Evolutionary conservation across 257 asterid species (phyloP).

Genomic region (Solanum bulbocastanum): DNA sequence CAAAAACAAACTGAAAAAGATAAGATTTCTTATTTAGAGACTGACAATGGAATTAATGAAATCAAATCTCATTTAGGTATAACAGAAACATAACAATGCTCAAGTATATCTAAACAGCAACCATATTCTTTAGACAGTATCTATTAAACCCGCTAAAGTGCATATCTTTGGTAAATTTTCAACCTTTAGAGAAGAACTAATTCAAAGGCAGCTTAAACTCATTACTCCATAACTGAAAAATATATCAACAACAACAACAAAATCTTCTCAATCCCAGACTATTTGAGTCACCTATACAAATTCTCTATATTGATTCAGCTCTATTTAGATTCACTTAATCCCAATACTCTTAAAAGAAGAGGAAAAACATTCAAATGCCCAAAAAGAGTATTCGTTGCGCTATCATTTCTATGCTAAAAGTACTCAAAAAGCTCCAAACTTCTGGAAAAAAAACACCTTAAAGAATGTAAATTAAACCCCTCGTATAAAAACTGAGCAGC

Average conservation of each 20-base stretch:
- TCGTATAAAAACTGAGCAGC: neutral
- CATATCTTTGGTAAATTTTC: neutral
- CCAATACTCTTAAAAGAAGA: neutral
- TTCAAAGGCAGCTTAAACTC: neutral
- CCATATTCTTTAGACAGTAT: neutral
- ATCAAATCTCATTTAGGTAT: neutral
- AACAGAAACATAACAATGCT: neutral
- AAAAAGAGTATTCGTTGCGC: neutral
- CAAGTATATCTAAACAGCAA: neutral
- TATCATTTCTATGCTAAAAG: neutral
- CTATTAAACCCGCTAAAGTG: neutral
- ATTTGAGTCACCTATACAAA: neutral
- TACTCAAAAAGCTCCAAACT: neutral
- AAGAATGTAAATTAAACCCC: neutral
- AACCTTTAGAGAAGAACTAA: neutral
- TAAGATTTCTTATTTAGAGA: neutral
- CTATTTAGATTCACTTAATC: neutral
- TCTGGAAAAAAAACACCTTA: neutral
- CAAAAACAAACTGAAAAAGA: no score
- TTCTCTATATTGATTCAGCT: neutral
- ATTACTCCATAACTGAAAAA: neutral
- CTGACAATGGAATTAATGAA: neutral
- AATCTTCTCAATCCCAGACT: neutral
- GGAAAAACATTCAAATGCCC: neutral
- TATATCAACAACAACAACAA: neutral